Conservation (phyloP, 768 basidiomycete genomes). For the Kwoniella newhampshirensis region DNA sequence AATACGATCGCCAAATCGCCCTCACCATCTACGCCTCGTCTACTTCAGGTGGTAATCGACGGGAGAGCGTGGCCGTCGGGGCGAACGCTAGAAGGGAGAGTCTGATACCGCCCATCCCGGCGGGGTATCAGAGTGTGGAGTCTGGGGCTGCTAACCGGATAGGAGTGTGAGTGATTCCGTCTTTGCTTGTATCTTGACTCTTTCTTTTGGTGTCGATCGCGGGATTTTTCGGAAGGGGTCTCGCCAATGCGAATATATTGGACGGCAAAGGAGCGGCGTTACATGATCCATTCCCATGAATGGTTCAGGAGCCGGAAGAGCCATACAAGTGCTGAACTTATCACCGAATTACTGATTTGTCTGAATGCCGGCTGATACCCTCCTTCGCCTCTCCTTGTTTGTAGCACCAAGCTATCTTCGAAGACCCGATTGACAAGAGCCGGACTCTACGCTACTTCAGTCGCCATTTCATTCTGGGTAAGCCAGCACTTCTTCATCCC, state of each 20-base stretch:
- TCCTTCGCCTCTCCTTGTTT: not conserved
- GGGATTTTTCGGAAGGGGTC: no score
- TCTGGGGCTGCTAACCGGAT: slow-evolving; percentile 7
- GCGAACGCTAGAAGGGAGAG: slow-evolving; percentile 18
- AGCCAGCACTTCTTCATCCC: slow-evolving; percentile 12
- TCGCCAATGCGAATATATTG: no score
- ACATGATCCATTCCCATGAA: no score
- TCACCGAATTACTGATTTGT: no score
- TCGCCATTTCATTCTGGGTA: slow-evolving; percentile 58
- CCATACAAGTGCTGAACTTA: no score
- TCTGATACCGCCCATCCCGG: slow-evolving; percentile 28
- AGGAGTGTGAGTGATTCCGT: slow-evolving; percentile 18
- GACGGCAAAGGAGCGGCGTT: no score
- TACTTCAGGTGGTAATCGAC: slow-evolving; percentile 8
- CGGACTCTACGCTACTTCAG: slow-evolving; percentile 68
- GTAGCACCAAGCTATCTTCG: slow-evolving; percentile 18
- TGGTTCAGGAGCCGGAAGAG: no score
- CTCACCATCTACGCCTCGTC: slow-evolving; percentile 19
- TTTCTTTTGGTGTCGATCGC: no score
- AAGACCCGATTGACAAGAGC: slow-evolving; percentile 34
- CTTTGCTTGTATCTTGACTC: no score
- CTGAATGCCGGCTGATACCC: not conserved
- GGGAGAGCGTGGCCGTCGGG: slow-evolving; percentile 5
- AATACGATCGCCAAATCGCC: slow-evolving; percentile 36
- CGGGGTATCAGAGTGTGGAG: slow-evolving; percentile 26